phyloP scores from a whole-genome alignment of 176 grass and related monocot species.

The Carex kokanica region DNA sequence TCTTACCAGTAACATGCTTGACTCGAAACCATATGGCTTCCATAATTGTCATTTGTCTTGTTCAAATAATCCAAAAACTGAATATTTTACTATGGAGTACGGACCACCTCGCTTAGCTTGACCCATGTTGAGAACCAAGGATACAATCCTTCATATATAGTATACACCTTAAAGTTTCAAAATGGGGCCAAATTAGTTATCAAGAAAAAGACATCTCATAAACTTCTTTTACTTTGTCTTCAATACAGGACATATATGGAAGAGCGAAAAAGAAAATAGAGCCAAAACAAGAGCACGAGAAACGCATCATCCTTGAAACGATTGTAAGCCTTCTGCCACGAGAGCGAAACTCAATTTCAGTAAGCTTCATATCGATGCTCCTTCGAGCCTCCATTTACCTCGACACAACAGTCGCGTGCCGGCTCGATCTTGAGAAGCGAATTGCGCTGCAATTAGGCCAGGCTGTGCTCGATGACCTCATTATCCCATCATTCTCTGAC shows the following conservation, averaged over 20 bases:
- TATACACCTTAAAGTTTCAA: not conserved
- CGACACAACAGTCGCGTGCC: constrained; percentile 79
- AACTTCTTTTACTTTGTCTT: not conserved
- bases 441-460: constrained; percentile 71
- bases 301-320: constrained; percentile 71
- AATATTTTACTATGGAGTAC: not conserved
- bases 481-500: constrained; percentile 54
- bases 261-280: constrained; percentile 56
- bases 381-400: constrained; percentile 62
- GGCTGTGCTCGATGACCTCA: constrained; percentile 74
- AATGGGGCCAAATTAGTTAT: not conserved
- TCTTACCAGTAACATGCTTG: not conserved
- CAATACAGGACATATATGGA: constrained; percentile 57
- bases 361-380: constrained; percentile 90
- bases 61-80: not conserved
- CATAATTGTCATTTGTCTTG: not conserved
- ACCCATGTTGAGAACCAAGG: not conserved
- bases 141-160: not conserved
- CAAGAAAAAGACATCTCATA: not conserved
- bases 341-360: constrained; percentile 71
- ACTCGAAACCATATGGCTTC: not conserved
- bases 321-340: constrained; percentile 76
- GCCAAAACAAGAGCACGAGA: constrained; percentile 69
- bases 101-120: not conserved
- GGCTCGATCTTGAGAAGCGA: constrained; percentile 74